A percentile compares a stretch with the other conserved stretches of the same genome.
phyloP scores from a whole-genome alignment of 441 rosid genomes.

The Sinapis alba region DNA sequence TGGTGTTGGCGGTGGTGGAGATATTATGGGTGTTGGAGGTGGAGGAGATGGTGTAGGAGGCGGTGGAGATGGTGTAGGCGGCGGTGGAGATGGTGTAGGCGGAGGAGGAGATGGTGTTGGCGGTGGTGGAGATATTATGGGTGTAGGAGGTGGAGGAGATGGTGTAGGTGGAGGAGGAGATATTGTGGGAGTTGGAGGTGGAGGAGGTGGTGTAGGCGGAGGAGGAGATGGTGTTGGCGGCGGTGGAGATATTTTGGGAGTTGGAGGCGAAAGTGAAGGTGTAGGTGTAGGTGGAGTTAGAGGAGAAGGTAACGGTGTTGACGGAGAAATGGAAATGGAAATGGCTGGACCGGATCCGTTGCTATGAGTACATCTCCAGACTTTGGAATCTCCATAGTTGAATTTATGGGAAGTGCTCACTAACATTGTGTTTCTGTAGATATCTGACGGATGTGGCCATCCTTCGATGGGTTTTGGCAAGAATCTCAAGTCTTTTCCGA shows the following conservation, averaged over 20 bases:
- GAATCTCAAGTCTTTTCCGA: not conserved
- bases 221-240: not conserved
- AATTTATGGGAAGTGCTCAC: not conserved
- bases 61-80: not conserved
- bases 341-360: slow-evolving; percentile 34
- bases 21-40: not conserved
- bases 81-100: not conserved
- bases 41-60: not conserved
- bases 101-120: not conserved
- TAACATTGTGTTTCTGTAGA: not conserved
- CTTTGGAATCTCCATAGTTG: slow-evolving; percentile 28
- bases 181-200: not conserved
- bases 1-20: no score
- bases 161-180: not conserved
- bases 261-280: not conserved
- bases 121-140: not conserved
- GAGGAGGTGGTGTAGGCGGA: not conserved
- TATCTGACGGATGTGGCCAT: slow-evolving; percentile 24
- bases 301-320: not conserved
- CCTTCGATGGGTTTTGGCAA: not conserved
- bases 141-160: not conserved
- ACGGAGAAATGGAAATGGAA: slow-evolving; percentile 25
- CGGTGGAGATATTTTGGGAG: not conserved
- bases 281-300: no score
- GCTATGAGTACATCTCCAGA: slow-evolving; percentile 27